Base-by-base conservation (phyloP, 192 early-diverging fungal genomes). In the Umbelopsis vinacea region DNA sequence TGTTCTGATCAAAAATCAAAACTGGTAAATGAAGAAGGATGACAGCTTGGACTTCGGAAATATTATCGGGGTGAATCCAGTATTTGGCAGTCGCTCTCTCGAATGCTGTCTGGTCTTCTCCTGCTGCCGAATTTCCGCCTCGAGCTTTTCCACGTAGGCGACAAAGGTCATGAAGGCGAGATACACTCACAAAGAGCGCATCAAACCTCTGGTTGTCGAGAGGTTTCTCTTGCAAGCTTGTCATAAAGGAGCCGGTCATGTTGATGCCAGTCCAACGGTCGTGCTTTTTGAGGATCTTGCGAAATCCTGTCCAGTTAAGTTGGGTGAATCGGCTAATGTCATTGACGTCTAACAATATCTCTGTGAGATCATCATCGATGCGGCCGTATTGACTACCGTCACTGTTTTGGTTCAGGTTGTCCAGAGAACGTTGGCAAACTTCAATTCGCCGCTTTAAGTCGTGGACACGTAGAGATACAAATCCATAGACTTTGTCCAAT, bases 281-380 rank as follows among this genome's bases (percentile, higher is more conserved):
- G 76, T 99, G 98, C 84, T 98, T 98, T 81, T 99, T 99, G 76
- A 98, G 86, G 69, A 98, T 94, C 87, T 97, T 92, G 45, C 90
- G 86, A 70, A 95, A 93, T 35, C 89, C 93, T 15, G 92, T 90
- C 69, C 89, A 90, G 82, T 95, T 95, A 70, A 92, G 82, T 17
- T 90, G 84, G 22, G 89, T 86, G 74, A 88, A 95, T 76, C 88
- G 90, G 53, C 91, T 85, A 46, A 95, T 79, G 76, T 93, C 90
- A 70, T 93, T 93, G 45, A 93, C 82, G 46, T 91, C 93, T 57
- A 86, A 82, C 7, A 90, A 86, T 55, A 94, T 89, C 26, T 86
- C 81, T 53, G 90, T 83, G 50, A 94, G 84, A 29, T 83, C 73
- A 52, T 81, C 71, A 69, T 91, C 89, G 66, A 89, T 75, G 24